phyloP scores from a whole-genome alignment of 2,329 filamentous ascomycete species.

The Tolypocladium cylindrosporum region DNA sequence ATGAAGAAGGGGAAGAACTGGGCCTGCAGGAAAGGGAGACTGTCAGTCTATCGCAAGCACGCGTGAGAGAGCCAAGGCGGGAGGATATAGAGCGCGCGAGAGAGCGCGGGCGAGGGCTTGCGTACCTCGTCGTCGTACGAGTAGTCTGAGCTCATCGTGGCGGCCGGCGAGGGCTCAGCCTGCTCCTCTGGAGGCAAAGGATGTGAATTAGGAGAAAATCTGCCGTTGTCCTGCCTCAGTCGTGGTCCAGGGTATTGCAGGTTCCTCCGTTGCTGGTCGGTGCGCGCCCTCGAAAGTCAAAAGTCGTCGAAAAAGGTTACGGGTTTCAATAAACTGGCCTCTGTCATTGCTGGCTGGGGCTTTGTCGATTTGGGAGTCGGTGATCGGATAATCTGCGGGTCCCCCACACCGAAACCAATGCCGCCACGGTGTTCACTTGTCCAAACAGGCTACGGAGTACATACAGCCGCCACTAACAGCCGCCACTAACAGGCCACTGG shows the following conservation, averaged over 20 bases:
- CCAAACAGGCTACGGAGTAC: not conserved
- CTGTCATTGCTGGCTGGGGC: not conserved
- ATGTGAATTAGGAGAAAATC: not conserved
- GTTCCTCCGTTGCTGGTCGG: not conserved
- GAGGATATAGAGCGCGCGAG: too few relatives aligned
- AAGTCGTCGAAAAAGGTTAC: not conserved
- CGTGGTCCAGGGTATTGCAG: not conserved
- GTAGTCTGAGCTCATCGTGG: constrained; percentile 85
- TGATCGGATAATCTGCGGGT: constrained; percentile 23
- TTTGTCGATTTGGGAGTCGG: constrained; percentile 9
- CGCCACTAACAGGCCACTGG: not conserved
- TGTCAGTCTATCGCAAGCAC: constrained; percentile 2
- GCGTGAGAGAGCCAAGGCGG: not conserved
- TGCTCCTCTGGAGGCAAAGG: constrained; percentile 10
- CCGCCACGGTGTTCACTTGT: constrained; percentile 25
- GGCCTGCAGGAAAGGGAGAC: constrained; percentile 39
- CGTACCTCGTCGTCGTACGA: constrained; percentile 88
- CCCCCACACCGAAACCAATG: constrained; percentile 5
- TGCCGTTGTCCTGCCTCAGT: not conserved
- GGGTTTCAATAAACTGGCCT: not conserved
- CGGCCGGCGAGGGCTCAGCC: constrained; percentile 25
- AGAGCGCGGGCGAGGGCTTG: not conserved
- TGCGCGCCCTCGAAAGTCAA: not conserved
- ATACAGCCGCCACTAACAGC: not conserved
- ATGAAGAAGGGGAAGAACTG: constrained; percentile 99